Conservation (phyloP, 2,329 filamentous ascomycete species). For the Verticillium zaregamsianum region DNA sequence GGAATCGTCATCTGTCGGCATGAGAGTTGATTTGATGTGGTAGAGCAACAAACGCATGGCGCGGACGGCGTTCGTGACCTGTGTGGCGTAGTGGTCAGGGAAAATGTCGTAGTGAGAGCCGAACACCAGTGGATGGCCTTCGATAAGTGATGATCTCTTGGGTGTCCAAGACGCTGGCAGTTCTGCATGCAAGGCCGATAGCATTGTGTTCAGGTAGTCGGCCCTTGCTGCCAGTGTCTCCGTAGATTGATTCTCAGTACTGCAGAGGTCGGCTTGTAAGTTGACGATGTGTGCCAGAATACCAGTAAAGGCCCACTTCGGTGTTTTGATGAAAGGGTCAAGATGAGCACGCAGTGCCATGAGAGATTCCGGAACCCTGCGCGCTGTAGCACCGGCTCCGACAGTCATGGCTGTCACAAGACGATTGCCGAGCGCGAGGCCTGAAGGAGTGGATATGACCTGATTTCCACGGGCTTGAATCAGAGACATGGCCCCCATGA, state of each 20-base stretch:
- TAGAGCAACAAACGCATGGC: constrained; percentile 16
- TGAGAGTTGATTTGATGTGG: constrained; percentile 3
- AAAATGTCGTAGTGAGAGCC: constrained; percentile 15
- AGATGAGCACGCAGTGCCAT: constrained; percentile 1
- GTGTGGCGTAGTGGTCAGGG: constrained; percentile 13
- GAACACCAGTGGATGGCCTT: constrained; percentile 6
- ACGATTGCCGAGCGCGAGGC: constrained; percentile 1
- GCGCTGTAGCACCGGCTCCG: not conserved
- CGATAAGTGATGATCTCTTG: not conserved
- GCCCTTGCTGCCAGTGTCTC: no score
- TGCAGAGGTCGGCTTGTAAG: not conserved
- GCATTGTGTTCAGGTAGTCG: no score
- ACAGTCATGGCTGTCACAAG: constrained; percentile 7
- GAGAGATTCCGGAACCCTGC: not conserved
- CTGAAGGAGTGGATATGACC: constrained; percentile 1
- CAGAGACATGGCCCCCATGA: constrained; percentile 16
- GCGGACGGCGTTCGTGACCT: constrained; percentile 17
- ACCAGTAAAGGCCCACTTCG: constrained; percentile 4
- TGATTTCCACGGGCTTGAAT: constrained; percentile 3
- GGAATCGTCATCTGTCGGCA: not conserved
- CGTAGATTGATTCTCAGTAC: no score
- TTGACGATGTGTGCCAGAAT: not conserved
- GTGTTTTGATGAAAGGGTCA: constrained; percentile 2
- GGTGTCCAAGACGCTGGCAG: no score
- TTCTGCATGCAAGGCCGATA: no score